These are phyloP conservation scores for Aspergillus puulaauensis DNA, from an alignment of 2,329 filamentous ascomycete species.

Conservation along the genomic window DNA sequence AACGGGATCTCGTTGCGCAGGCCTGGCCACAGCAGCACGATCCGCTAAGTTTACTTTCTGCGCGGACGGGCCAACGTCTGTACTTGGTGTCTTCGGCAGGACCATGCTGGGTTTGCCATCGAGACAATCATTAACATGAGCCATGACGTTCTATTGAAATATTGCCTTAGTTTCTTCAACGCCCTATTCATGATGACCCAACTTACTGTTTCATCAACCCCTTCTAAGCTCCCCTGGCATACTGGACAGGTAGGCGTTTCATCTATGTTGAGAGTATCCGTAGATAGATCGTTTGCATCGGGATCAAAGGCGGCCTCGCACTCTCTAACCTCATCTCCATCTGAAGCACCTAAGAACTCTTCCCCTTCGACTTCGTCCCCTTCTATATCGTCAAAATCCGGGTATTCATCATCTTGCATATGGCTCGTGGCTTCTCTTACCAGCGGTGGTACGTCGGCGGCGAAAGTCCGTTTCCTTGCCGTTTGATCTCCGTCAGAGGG, in stretches of 20 bases:
- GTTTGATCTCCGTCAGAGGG: slow-evolving; percentile 3
- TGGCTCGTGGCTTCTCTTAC: slow-evolving; percentile 53
- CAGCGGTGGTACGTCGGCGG: slow-evolving; percentile 37
- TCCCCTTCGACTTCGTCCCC: slow-evolving; percentile 60
- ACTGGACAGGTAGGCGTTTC: slow-evolving; percentile 65
- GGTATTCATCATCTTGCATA: slow-evolving; percentile 49
- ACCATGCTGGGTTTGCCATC: slow-evolving; percentile 73
- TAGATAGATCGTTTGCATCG: slow-evolving; percentile 21
- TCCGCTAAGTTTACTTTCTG: slow-evolving; percentile 58
- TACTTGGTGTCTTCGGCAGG: slow-evolving; percentile 25
- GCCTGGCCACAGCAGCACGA: slow-evolving; percentile 68
- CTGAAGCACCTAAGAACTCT: slow-evolving; percentile 66
- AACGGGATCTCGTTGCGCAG: slow-evolving; percentile 80
- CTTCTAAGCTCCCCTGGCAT: slow-evolving; percentile 65
- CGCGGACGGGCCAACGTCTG: slow-evolving; percentile 15
- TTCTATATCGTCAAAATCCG: slow-evolving; percentile 60
- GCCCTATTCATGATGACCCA: no score
- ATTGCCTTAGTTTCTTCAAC: neutral
- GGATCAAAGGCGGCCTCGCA: slow-evolving; percentile 27
- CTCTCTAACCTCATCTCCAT: slow-evolving; percentile 40
- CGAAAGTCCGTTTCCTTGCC: slow-evolving; percentile 20
- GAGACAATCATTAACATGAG: slow-evolving; percentile 90
- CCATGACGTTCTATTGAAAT: slow-evolving; percentile 63
- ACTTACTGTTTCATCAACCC: slow-evolving; percentile 50
- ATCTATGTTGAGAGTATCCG: slow-evolving; percentile 17